Percentiles rank a stretch among this genome's conserved stretches.
phyloP scores from a whole-genome alignment of 148 eudicot species.

The Talinum fruticosum region DNA sequence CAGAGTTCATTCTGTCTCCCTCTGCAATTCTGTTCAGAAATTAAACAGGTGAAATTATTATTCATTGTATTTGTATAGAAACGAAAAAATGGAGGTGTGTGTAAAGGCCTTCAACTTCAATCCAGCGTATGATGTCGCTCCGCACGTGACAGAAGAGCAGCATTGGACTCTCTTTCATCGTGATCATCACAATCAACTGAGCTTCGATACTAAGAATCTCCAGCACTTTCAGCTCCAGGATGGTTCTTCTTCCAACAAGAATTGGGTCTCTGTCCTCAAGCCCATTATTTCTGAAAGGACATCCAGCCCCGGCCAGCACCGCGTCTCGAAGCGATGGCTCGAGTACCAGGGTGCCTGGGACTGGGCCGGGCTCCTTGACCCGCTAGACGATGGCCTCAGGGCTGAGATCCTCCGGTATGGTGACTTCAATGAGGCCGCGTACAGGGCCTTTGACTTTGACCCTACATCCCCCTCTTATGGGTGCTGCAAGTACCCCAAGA shows the following conservation, averaged over 20 bases:
- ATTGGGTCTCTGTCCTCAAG: neutral
- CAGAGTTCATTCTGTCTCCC: too few relatives aligned
- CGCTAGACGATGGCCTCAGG: conserved; percentile 59
- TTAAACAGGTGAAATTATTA: neutral
- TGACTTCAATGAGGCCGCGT: conserved; percentile 64
- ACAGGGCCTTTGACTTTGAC: conserved; percentile 62
- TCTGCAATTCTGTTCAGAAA: neutral
- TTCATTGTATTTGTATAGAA: too few relatives aligned
- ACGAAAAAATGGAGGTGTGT: conserved; percentile 17
- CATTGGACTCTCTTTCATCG: neutral
- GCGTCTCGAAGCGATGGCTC: conserved; percentile 47
- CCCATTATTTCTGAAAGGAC: neutral
- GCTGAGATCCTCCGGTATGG: conserved; percentile 77
- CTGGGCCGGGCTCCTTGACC: conserved; percentile 87
- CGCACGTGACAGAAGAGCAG: conserved; percentile 15
- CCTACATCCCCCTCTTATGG: conserved; percentile 48
- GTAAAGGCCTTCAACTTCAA: conserved; percentile 14
- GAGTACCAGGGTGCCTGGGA: conserved; percentile 65
- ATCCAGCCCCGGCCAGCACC: neutral
- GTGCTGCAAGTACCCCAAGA: conserved; percentile 34
- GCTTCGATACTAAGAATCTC: neutral
- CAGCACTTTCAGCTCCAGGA: neutral
- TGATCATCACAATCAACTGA: conserved; percentile 18
- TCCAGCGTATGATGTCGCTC: neutral
- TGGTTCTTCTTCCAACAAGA: neutral